A percentile compares a stretch with the other conserved stretches of the same genome.
These are phyloP conservation scores for Rhizopus delemar DNA, from an alignment of 371 early-diverging fungal species.

Conservation along the genomic window DNA sequence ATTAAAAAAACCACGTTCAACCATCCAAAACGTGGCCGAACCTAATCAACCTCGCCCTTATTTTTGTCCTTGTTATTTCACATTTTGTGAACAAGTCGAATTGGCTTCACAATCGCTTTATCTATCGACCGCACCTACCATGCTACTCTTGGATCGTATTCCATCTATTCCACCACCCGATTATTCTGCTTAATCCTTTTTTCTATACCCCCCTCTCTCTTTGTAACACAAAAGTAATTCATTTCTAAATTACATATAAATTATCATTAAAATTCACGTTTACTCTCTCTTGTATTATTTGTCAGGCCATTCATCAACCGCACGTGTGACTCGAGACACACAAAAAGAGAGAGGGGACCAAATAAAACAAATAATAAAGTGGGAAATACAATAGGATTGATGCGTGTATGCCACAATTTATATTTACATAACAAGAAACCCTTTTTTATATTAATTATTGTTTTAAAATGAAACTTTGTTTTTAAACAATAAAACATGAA, in stretches of 20 bases:
- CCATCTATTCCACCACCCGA: slow-evolving; percentile 41
- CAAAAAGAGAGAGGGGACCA: too few relatives aligned
- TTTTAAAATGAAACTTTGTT: too few relatives aligned
- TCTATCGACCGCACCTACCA: slow-evolving; percentile 19
- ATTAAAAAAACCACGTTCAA: neutral
- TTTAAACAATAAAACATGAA: too few relatives aligned
- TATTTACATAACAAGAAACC: neutral
- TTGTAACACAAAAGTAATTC: too few relatives aligned
- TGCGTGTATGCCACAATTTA: too few relatives aligned
- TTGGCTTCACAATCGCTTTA: slow-evolving; percentile 37
- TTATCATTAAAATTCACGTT: too few relatives aligned
- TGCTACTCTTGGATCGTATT: slow-evolving; percentile 27
- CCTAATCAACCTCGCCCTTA: slow-evolving; percentile 24
- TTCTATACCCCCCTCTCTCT: too few relatives aligned
- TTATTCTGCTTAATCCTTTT: slow-evolving; percentile 10
- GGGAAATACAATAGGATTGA: too few relatives aligned
- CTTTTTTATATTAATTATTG: neutral
- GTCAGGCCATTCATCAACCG: too few relatives aligned
- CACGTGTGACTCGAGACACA: too few relatives aligned
- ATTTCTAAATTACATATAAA: neutral
- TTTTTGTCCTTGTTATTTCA: slow-evolving; percentile 42
- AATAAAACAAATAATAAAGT: too few relatives aligned
- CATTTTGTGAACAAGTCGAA: slow-evolving; percentile 41
- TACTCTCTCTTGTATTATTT: too few relatives aligned
- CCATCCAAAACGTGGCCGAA: slow-evolving; percentile 10